A percentile compares a stretch with the other conserved stretches of the same genome.
phyloP scores from a whole-genome alignment of 2,329 filamentous ascomycete species.

The Mycosphaerella sp. region DNA sequence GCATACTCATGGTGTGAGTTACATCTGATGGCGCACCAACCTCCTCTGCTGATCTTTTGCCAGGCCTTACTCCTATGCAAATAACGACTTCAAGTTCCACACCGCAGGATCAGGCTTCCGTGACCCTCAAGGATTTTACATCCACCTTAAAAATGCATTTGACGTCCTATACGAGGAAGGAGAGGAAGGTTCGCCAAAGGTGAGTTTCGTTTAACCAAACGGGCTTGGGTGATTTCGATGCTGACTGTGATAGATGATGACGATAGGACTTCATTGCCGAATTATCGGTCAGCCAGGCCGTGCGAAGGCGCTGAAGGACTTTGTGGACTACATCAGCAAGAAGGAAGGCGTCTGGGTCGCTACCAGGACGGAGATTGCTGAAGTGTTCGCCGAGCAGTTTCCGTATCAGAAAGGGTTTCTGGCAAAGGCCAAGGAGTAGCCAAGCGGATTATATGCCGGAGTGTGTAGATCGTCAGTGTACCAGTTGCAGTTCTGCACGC shows the following conservation, averaged over 20 bases:
- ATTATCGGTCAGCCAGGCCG: conserved; percentile 50
- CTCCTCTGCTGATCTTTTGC: background rate
- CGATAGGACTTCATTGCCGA: conserved; percentile 49
- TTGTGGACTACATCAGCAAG: conserved; percentile 48
- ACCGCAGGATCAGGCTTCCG: conserved; percentile 42
- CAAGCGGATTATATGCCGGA: background rate
- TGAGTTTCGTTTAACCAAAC: background rate
- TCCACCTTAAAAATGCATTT: conserved; percentile 49
- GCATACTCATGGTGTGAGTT: conserved; percentile 45
- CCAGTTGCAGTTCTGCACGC: background rate
- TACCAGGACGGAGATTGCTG: conserved; percentile 49
- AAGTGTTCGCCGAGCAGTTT: conserved; percentile 45
- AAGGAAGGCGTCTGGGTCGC: conserved; percentile 53
- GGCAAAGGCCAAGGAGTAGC: conserved; percentile 8
- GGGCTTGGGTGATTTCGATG: background rate
- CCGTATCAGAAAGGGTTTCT: conserved; percentile 39
- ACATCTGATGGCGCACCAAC: background rate
- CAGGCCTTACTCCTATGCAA: conserved; percentile 41
- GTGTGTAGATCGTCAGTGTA: background rate
- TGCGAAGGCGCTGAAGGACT: conserved; percentile 47
- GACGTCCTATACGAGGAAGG: conserved; percentile 52
- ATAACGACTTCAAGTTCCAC: conserved; percentile 49
- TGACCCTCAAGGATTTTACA: conserved; percentile 41
- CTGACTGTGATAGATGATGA: conserved; percentile 46
- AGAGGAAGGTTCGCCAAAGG: conserved; percentile 43